Evolutionary conservation across 2,329 filamentous ascomycete species (phyloP).

Genomic region (Aspergillus flavus): DNA sequence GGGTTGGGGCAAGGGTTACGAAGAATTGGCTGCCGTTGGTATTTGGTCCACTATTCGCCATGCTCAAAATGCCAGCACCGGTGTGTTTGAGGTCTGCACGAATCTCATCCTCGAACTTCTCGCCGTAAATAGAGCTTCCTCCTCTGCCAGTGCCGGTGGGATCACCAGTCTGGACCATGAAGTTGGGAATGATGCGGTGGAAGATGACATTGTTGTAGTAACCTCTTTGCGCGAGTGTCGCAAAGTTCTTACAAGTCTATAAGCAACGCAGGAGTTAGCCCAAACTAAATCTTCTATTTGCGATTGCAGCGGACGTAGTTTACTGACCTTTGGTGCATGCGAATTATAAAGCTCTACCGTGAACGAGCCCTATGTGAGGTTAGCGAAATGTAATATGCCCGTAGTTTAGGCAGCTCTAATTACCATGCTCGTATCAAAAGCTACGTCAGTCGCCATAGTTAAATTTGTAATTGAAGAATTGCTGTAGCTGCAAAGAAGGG

Average conservation of each 20-base stretch:
- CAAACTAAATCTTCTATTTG: background rate
- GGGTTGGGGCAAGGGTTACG: slow-evolving; percentile 88
- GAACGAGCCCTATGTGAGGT: slow-evolving; percentile 69
- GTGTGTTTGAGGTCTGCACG: slow-evolving; percentile 78
- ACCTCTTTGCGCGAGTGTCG: slow-evolving; percentile 73
- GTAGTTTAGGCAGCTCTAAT: slow-evolving; percentile 14
- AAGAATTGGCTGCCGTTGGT: slow-evolving; percentile 98
- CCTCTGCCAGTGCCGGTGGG: slow-evolving; percentile 92
- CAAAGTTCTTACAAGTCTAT: slow-evolving; percentile 83
- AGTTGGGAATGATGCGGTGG: slow-evolving; percentile 92
- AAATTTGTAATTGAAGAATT: background rate
- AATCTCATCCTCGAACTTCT: slow-evolving; percentile 94
- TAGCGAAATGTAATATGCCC: slow-evolving; percentile 12
- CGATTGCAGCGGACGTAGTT: background rate
- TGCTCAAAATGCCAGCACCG: slow-evolving; percentile 88
- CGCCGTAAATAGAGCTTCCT: slow-evolving; percentile 85
- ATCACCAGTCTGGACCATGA: slow-evolving; percentile 96
- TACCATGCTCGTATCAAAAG: slow-evolving; percentile 86
- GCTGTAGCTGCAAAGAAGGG: background rate
- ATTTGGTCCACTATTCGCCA: slow-evolving; percentile 93
- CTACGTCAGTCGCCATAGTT: slow-evolving; percentile 74
- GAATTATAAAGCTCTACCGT: slow-evolving; percentile 84
- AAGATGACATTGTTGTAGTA: slow-evolving; percentile 89
- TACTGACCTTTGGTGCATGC: slow-evolving; percentile 72
- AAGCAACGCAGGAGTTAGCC: slow-evolving; percentile 20